Evolutionary conservation across 2,329 filamentous ascomycete genomes (phyloP).

Genomic region (Dothistroma septosporum): DNA sequence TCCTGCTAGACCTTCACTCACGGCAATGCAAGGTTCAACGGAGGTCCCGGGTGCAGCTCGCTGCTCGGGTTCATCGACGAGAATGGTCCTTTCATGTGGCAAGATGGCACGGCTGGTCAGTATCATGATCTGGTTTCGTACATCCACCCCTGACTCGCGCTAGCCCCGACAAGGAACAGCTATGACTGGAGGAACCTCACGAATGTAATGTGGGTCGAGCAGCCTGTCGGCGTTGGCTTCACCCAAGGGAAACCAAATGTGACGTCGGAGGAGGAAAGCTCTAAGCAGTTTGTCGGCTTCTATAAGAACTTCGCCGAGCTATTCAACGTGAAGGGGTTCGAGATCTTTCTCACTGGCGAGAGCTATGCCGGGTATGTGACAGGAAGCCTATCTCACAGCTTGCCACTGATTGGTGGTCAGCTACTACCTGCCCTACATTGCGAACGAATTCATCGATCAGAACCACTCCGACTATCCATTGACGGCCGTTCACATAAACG

Average conservation of each 20-base stretch:
- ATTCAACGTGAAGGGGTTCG: slow-evolving; percentile 48
- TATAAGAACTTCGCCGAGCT: slow-evolving; percentile 50
- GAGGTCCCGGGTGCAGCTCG: slow-evolving; percentile 24
- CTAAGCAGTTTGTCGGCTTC: slow-evolving; percentile 41
- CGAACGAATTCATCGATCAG: slow-evolving; percentile 27
- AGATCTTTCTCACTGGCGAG: slow-evolving; percentile 40
- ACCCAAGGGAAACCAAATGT: slow-evolving; percentile 34
- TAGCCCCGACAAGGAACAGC: slow-evolving; percentile 6
- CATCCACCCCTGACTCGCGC: background rate
- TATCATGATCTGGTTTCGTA: background rate
- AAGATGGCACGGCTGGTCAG: slow-evolving; percentile 8
- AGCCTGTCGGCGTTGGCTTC: slow-evolving; percentile 49
- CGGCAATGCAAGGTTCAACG: slow-evolving; percentile 20
- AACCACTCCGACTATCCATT: slow-evolving; percentile 33
- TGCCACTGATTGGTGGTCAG: background rate
- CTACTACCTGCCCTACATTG: slow-evolving; percentile 29
- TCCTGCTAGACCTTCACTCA: background rate
- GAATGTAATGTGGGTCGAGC: slow-evolving; percentile 67
- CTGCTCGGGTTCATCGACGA: slow-evolving; percentile 21
- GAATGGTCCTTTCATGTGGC: slow-evolving; percentile 38
- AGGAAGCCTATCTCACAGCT: background rate
- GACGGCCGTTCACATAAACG: slow-evolving; percentile 33
- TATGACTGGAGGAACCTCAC: slow-evolving; percentile 52
- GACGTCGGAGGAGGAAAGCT: slow-evolving; percentile 41
- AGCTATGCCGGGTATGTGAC: slow-evolving; percentile 14